These are phyloP conservation scores for Penicillium turbatum DNA, from an alignment of 495 filamentous ascomycete genomes.

Conservation along the genomic window DNA sequence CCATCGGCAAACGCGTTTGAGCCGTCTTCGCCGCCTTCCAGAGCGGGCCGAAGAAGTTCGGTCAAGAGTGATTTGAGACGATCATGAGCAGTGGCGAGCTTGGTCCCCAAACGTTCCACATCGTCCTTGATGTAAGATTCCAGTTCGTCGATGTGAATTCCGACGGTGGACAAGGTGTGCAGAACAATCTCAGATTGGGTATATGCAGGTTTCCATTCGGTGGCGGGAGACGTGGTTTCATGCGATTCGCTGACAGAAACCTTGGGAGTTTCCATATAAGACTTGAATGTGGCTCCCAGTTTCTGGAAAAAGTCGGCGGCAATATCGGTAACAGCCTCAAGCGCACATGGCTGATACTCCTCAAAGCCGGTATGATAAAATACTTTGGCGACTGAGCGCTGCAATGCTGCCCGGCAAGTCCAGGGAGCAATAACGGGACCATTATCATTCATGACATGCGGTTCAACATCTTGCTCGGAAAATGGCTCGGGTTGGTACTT, in stretches of 20 bases:
- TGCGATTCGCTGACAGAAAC: conserved; percentile 43
- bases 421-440: conserved; percentile 79
- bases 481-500: conserved; percentile 95
- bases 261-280: conserved; percentile 79
- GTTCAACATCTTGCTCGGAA: conserved; percentile 73
- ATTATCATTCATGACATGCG: conserved; percentile 80
- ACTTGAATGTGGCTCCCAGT: conserved; percentile 68
- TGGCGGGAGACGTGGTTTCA: conserved; percentile 23
- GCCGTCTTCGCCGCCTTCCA: conserved; percentile 78
- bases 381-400: conserved; percentile 87
- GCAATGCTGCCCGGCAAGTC: conserved; percentile 75
- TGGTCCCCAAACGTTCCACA: conserved; percentile 80
- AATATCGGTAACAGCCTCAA: conserved; percentile 87
- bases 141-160: conserved; percentile 72
- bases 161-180: conserved; percentile 77
- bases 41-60: conserved; percentile 85
- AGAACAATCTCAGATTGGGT: conserved; percentile 79
- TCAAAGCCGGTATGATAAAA: conserved; percentile 98
- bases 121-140: conserved; percentile 93
- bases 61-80: conserved; percentile 85
- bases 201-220: conserved; percentile 61
- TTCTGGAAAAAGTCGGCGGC: conserved; percentile 87
- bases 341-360: conserved; percentile 90
- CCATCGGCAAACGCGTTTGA: conserved; percentile 90
- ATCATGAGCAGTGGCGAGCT: conserved; percentile 80